Evolutionary conservation across 2,329 filamentous ascomycete genomes (phyloP).

Genomic region (Colletotrichum orbiculare): DNA sequence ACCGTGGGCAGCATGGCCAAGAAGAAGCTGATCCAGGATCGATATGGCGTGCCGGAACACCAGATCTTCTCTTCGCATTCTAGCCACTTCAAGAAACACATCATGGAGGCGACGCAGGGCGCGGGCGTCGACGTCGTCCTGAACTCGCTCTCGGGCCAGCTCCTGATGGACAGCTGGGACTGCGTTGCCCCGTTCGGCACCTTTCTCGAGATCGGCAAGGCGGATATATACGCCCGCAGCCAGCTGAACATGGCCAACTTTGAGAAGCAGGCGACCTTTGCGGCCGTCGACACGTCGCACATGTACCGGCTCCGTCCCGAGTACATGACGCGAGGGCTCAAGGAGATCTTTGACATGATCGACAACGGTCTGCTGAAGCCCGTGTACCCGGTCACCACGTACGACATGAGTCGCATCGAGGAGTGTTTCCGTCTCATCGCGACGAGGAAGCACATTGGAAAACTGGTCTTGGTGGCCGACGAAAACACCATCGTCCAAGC

Average conservation of each 20-base stretch:
- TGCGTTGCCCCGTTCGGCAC: constrained; percentile 56
- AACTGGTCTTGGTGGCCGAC: constrained; percentile 49
- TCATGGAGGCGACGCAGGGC: constrained; percentile 43
- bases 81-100: constrained; percentile 43
- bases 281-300: constrained; percentile 55
- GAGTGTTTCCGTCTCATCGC: constrained; percentile 38
- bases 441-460: constrained; percentile 49
- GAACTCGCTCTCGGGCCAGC: constrained; percentile 56
- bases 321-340: too few relatives aligned
- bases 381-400: constrained; percentile 46
- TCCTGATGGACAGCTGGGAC: constrained; percentile 53
- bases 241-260: too few relatives aligned
- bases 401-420: constrained; percentile 49
- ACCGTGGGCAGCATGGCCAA: constrained; percentile 46
- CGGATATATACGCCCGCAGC: background rate
- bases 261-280: constrained; percentile 52
- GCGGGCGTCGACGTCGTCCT: constrained; percentile 49
- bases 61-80: constrained; percentile 43
- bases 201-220: constrained; percentile 54
- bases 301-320: constrained; percentile 42
- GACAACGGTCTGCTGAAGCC: background rate
- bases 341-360: constrained; percentile 13
- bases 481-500: constrained; percentile 37
- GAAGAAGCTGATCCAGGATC: constrained; percentile 41
- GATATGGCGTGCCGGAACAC: constrained; percentile 40